A percentile compares a stretch with the other conserved stretches of the same genome.
These are phyloP conservation scores for Daedalea quercina DNA, from an alignment of 768 basidiomycete genomes.

Conservation along the genomic window DNA sequence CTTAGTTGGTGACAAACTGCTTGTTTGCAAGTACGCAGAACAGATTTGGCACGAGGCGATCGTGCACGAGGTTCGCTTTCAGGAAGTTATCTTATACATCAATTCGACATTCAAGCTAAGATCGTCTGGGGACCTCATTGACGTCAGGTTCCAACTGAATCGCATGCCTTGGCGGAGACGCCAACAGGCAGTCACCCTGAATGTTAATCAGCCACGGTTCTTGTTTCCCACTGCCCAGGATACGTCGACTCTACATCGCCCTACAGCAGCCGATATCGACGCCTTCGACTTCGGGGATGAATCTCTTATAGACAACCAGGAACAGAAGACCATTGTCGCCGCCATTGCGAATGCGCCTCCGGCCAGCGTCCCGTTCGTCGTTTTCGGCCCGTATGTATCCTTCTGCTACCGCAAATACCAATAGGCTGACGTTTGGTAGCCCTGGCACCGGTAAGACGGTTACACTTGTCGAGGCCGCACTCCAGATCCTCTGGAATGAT, in stretches of 20 bases:
- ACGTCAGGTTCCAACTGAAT: constrained; percentile 45
- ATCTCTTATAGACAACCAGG: constrained; percentile 35
- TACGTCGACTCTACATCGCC: constrained; percentile 13
- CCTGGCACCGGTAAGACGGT: constrained; percentile 34
- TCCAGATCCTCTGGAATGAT: constrained; percentile 22
- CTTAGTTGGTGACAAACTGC: constrained; percentile 20
- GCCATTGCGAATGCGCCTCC: constrained; percentile 35
- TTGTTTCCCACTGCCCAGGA: constrained; percentile 38
- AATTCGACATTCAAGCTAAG: constrained; percentile 28
- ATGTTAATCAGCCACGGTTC: constrained; percentile 33
- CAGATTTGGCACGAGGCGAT: constrained; percentile 50
- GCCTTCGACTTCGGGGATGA: constrained; percentile 29
- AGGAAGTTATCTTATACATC: constrained; percentile 45
- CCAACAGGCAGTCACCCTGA: constrained; percentile 45
- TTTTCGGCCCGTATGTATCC: constrained; percentile 50
- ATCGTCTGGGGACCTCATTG: constrained; percentile 32
- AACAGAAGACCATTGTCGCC: constrained; percentile 40
- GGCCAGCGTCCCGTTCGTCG: constrained; percentile 44
- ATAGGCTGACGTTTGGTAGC: constrained; percentile 10
- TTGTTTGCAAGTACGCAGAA: constrained; percentile 32
- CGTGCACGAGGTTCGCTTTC: constrained; percentile 42
- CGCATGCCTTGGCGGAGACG: constrained; percentile 47
- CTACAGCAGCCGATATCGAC: constrained; percentile 12
- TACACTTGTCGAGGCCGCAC: constrained; percentile 28
- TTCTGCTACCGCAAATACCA: neutral